Percentiles rank a stretch among this genome's conserved stretches.
These are phyloP conservation scores for Phycomyces blakesleeanus DNA, from an alignment of 192 early-diverging fungal species.

Conservation along the genomic window DNA sequence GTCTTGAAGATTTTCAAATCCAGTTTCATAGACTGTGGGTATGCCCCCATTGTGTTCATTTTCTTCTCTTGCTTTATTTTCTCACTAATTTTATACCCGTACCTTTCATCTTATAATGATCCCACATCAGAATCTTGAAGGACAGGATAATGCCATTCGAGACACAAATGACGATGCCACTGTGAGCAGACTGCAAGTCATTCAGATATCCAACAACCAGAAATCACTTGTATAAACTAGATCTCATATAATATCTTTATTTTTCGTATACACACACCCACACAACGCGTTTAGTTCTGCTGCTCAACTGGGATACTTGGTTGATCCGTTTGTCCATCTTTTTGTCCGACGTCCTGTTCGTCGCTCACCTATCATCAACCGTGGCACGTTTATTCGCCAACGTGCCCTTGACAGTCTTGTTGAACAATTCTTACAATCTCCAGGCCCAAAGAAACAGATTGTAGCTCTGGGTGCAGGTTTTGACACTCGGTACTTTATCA, in stretches of 20 bases:
- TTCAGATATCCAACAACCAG: background rate
- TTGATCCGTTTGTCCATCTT: slow-evolving; percentile 75
- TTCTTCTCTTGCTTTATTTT: no score
- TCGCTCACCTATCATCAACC: slow-evolving; percentile 89
- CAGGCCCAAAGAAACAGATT: slow-evolving; percentile 62
- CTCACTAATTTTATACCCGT: no score
- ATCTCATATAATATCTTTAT: no score
- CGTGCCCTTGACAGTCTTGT: slow-evolving; percentile 63
- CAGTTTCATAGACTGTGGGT: no score
- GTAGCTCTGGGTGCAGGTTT: slow-evolving; percentile 87
- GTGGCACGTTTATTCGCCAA: slow-evolving; percentile 81
- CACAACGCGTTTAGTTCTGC: slow-evolving; percentile 85
- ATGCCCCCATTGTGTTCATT: no score
- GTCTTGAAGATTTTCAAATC: no score
- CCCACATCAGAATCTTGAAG: background rate
- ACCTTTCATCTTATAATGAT: no score
- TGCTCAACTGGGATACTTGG: slow-evolving; percentile 73
- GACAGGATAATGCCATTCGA: slow-evolving; percentile 67
- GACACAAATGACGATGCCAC: slow-evolving; percentile 93
- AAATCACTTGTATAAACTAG: slow-evolving; percentile 1
- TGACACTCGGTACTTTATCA: slow-evolving; percentile 86
- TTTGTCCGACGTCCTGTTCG: slow-evolving; percentile 75
- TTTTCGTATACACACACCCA: no score
- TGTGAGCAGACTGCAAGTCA: slow-evolving; percentile 68
- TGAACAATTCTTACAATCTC: slow-evolving; percentile 53